Conservation (phyloP, 495 filamentous ascomycete species). For the Hypoxylon rickii region DNA sequence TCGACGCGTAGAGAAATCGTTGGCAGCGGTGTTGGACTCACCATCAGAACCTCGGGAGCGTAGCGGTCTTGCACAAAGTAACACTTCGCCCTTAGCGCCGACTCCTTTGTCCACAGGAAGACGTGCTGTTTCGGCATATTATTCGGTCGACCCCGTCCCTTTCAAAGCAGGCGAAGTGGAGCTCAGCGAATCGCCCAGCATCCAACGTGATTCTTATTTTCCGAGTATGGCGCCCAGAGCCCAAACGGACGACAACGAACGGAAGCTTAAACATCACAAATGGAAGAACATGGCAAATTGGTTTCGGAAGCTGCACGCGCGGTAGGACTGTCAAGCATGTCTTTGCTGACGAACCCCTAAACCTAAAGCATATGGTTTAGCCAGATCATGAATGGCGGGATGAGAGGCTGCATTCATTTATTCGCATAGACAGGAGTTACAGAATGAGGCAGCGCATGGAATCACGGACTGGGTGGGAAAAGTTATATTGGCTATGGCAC, state of each 20-base stretch:
- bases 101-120: constrained; percentile 18
- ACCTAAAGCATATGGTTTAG: neutral
- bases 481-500: constrained; percentile 5
- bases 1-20: constrained; percentile 18
- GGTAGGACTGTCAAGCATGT: constrained; percentile 35
- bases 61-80: constrained; percentile 4
- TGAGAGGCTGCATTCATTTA: too few relatives aligned
- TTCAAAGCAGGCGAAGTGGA: constrained; percentile 17
- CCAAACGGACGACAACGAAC: constrained; percentile 5
- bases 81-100: constrained; percentile 8
- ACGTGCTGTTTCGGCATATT: constrained; percentile 29
- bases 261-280: constrained; percentile 33
- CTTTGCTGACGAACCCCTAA: constrained; percentile 2
- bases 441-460: neutral
- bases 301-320: constrained; percentile 39
- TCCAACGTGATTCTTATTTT: constrained; percentile 1
- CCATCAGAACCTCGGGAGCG: constrained; percentile 1
- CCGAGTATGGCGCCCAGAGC: neutral
- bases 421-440: constrained; percentile 27
- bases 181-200: constrained; percentile 2
- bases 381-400: too few relatives aligned
- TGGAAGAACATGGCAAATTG: constrained; percentile 38
- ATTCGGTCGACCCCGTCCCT: constrained; percentile 15
- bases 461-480: constrained; percentile 9
- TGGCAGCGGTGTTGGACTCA: constrained; percentile 15